These are phyloP conservation scores for Cruciata laevipes DNA, from an alignment of 257 asterid genomes.

Conservation along the genomic window DNA sequence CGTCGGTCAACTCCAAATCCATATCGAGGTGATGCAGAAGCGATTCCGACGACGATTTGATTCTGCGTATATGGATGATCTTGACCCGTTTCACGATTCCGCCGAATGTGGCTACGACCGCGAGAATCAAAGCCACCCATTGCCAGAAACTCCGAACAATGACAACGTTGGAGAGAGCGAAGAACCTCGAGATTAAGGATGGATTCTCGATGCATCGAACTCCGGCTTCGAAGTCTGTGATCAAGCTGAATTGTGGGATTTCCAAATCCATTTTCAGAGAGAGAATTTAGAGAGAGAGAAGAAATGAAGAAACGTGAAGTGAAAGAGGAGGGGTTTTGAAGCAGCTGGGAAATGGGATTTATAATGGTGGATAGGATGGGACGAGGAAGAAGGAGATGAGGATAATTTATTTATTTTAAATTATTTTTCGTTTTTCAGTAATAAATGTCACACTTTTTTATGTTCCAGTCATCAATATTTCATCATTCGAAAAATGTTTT, in stretches of 20 bases:
- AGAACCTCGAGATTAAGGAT: slow-evolving; percentile 36
- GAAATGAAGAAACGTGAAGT: slow-evolving; percentile 8
- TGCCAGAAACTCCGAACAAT: slow-evolving; percentile 55
- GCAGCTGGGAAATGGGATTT: background rate
- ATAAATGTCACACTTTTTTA: background rate
- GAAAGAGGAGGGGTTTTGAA: slow-evolving; percentile 8
- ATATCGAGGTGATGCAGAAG: slow-evolving; percentile 29
- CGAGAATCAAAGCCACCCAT: slow-evolving; percentile 81
- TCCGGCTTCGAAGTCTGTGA: slow-evolving; percentile 64
- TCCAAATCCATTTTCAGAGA: slow-evolving; percentile 34
- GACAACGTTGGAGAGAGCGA: slow-evolving; percentile 27
- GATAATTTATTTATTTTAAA: background rate
- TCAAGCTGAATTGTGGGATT: slow-evolving; percentile 57
- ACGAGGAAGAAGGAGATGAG: background rate
- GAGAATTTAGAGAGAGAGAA: background rate
- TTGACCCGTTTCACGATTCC: slow-evolving; percentile 47
- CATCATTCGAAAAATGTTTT: no score
- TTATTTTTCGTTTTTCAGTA: background rate
- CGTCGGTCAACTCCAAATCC: slow-evolving; percentile 48
- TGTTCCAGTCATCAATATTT: background rate
- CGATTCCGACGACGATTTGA: slow-evolving; percentile 38
- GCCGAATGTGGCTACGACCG: slow-evolving; percentile 59
- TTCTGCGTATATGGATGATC: slow-evolving; percentile 39
- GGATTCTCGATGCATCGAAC: slow-evolving; percentile 66
- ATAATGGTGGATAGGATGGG: slow-evolving; percentile 2